Evolutionary conservation across 768 basidiomycete species (phyloP), one percentile per base, ranked within the genome.

Genomic region (Boletales sp.): DNA sequence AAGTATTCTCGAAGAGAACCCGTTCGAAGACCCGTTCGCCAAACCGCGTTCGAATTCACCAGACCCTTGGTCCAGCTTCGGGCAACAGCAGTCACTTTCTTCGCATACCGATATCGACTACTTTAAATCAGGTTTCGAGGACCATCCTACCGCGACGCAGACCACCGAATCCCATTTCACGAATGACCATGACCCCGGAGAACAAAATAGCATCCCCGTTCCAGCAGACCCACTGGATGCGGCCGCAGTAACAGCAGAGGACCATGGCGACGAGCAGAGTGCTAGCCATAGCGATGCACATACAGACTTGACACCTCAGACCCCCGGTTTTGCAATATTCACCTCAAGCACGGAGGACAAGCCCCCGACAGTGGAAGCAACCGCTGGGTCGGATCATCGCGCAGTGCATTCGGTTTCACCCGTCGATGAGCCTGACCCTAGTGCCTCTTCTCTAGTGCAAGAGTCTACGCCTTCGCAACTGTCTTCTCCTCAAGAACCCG

Each of bases 31-130:
- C 62, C 84, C 84, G 5, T 88, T 87, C 57, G 71, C 77, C n/a
- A 78, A 78, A 50, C 77, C 61, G 27, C 64, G 86, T 38, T 82
- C 86, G 18, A 63, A 68, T 55, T 87, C 87, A 17, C 84, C 86
- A 38, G 87, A 90, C 65, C 87, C 87, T 56, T 90, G 87, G 87
- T 72, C 84, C 5, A 78, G 77, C 50, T 83, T 80, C 35, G 82
- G 76, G 53, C 73, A 73, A 38, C 55, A 54, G 53, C 67, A 52
- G 24, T 32, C 55, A n/a, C 32, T 55, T 0, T 40, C 56, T 21
- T 51, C 66, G 27, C 51, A 62, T 19, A 32, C 51, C 14, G 64
- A 60, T 38, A 55, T 56, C 24, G 68, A 63, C 47, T 60, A 60
- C 53, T 64, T 68, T 45, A 64, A 59, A 52, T 53, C 60, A 52